These are phyloP conservation scores for Paramecium octaurelia DNA, from an alignment of 73 alveolate species.

Conservation along the genomic window DNA sequence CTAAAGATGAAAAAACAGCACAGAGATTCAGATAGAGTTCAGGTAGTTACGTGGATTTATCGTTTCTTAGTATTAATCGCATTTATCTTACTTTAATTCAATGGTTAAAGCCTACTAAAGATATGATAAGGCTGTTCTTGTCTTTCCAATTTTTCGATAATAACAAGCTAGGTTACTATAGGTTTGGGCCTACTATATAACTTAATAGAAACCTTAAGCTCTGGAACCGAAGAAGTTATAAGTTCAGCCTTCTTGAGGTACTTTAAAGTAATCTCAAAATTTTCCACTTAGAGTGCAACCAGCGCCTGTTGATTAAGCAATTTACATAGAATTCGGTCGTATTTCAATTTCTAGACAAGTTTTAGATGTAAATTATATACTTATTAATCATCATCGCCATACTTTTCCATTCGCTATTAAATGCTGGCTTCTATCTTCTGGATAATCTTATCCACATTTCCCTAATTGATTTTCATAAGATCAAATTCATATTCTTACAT, in stretches of 20 bases:
- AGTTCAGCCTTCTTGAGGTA: conserved; percentile 1
- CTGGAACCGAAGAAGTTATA: background rate
- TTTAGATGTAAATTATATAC: background rate
- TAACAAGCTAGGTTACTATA: conserved; percentile 32
- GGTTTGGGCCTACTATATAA: background rate
- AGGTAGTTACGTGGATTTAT: background rate
- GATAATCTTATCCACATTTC: background rate
- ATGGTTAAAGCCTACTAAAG: conserved; percentile 70
- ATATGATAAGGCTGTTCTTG: conserved; percentile 65
- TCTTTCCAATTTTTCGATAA: conserved; percentile 5
- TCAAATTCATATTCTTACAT: background rate
- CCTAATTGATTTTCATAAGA: background rate
- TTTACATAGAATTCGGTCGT: background rate
- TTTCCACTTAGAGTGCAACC: background rate
- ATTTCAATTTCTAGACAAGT: background rate
- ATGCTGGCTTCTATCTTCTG: background rate
- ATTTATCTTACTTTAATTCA: background rate
- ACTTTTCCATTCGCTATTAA: background rate
- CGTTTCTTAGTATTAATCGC: background rate
- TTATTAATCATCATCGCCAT: background rate
- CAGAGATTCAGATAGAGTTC: conserved; percentile 78
- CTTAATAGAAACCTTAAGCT: background rate
- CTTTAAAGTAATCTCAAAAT: background rate
- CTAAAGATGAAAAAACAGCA: conserved; percentile 69
- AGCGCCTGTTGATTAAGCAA: background rate